phyloP scores from a whole-genome alignment of 208 protist species.

The Vickermania spadyakhi region DNA sequence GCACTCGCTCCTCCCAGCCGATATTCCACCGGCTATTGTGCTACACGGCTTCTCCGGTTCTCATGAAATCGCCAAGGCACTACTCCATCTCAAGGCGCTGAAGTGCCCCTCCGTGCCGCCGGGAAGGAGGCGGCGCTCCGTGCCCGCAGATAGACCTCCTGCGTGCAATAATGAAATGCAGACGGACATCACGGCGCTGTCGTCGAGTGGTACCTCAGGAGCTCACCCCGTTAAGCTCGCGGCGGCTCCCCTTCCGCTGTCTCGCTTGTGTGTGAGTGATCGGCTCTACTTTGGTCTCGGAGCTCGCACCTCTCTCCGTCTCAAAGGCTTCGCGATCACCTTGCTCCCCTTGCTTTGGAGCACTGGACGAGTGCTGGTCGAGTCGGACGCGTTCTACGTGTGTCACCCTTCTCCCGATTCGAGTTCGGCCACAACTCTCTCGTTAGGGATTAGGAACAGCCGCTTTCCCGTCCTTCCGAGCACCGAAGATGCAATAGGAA shows the following conservation, averaged over 20 bases:
- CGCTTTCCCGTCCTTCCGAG: too few relatives aligned
- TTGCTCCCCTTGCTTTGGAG: slow-evolving; percentile 45
- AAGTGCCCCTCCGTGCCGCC: slow-evolving; percentile 8
- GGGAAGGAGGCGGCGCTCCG: too few relatives aligned
- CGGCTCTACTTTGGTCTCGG: slow-evolving; percentile 64
- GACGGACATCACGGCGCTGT: too few relatives aligned
- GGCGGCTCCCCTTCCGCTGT: too few relatives aligned
- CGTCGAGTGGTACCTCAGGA: not conserved
- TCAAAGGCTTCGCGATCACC: slow-evolving; percentile 34
- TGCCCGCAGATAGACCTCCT: too few relatives aligned
- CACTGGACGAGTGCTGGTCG: slow-evolving; percentile 30
- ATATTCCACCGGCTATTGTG: slow-evolving; percentile 58
- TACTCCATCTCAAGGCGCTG: slow-evolving; percentile 47
- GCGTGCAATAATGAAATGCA: too few relatives aligned
- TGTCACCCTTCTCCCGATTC: too few relatives aligned
- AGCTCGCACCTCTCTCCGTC: slow-evolving; percentile 31
- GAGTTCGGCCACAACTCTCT: too few relatives aligned
- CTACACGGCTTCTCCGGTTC: slow-evolving; percentile 83
- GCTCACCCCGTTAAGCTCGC: slow-evolving; percentile 16
- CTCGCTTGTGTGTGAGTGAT: slow-evolving; percentile 3
- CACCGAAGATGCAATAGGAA: too few relatives aligned
- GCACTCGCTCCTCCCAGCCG: slow-evolving; percentile 10
- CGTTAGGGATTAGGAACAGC: too few relatives aligned
- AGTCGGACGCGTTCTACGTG: slow-evolving; percentile 39
- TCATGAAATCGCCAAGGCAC: slow-evolving; percentile 41